These are phyloP conservation scores for Trichoderma gracile DNA, from an alignment of 2,329 filamentous ascomycete genomes.

Conservation along the genomic window DNA sequence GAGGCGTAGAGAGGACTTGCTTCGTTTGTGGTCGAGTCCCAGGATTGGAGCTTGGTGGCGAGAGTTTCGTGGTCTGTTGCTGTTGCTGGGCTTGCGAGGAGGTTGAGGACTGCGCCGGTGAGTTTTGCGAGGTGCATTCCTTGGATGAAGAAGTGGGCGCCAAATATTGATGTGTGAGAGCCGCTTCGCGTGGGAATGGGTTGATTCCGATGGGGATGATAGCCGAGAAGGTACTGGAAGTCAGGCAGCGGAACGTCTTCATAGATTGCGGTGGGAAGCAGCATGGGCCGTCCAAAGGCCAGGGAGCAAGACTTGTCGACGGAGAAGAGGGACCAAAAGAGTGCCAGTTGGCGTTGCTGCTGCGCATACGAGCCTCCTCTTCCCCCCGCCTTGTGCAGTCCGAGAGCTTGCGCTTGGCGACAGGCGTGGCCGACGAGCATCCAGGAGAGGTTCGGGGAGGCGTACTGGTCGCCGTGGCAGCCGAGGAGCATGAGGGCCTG, in stretches of 20 bases:
- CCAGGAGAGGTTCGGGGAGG: constrained; percentile 21
- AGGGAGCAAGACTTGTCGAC: constrained; percentile 23
- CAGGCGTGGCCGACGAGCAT: constrained; percentile 24
- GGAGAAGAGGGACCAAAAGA: constrained; percentile 22
- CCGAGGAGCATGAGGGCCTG: constrained; percentile 17
- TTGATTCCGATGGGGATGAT: constrained; percentile 1
- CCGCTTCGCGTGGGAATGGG: not conserved
- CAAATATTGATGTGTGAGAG: not conserved
- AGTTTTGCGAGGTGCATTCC: constrained; percentile 2
- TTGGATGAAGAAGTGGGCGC: constrained; percentile 7
- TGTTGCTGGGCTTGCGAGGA: not conserved
- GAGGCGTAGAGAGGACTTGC: not conserved
- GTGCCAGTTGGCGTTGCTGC: constrained; percentile 12
- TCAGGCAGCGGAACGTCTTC: constrained; percentile 4
- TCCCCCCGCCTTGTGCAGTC: not conserved
- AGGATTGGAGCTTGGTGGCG: not conserved
- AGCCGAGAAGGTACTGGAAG: not conserved
- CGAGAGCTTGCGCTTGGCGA: constrained; percentile 16
- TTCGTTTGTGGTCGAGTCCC: not conserved
- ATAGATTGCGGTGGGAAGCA: constrained; percentile 2
- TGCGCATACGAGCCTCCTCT: not conserved
- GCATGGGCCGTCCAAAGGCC: constrained; percentile 18
- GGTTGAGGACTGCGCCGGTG: not conserved
- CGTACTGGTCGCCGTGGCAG: constrained; percentile 14
- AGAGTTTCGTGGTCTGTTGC: not conserved